Conservation (phyloP, 768 basidiomycete species). For the Suillus occidentalis region DNA sequence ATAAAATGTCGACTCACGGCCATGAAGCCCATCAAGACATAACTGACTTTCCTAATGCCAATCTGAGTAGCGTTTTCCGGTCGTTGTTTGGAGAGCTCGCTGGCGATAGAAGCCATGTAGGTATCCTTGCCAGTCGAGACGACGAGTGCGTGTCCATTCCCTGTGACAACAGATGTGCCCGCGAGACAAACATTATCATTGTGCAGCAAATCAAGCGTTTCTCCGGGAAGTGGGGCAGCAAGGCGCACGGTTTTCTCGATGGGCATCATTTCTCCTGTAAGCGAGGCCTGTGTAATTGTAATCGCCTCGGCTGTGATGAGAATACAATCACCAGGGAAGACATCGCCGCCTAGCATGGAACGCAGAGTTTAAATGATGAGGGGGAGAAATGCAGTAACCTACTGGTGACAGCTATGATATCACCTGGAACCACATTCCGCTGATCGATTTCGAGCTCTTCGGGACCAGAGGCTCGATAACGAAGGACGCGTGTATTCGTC, state of each 20-base stretch:
- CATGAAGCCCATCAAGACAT: conserved; percentile 33
- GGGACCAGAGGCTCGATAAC: conserved; percentile 18
- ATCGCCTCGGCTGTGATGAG: conserved; percentile 35
- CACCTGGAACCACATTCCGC: conserved; percentile 33
- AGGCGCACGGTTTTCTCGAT: conserved; percentile 29
- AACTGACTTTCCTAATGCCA: conserved; percentile 35
- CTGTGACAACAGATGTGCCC: conserved; percentile 35
- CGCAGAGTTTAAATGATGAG: not conserved
- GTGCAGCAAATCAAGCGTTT: conserved; percentile 30
- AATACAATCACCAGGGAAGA: conserved; percentile 37
- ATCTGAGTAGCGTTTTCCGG: conserved; percentile 35
- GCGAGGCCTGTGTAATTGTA: conserved; percentile 35
- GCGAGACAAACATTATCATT: conserved; percentile 34
- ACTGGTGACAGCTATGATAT: conserved; percentile 33
- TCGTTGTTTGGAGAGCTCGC: conserved; percentile 31
- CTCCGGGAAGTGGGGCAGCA: conserved; percentile 15
- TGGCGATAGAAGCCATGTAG: conserved; percentile 36
- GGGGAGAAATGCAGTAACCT: not conserved
- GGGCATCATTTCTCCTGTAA: conserved; percentile 37
- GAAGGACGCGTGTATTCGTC: conserved; percentile 33
- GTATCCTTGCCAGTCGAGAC: conserved; percentile 33
- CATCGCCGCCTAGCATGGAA: conserved; percentile 30
- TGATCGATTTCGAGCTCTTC: conserved; percentile 32
- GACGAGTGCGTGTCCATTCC: conserved; percentile 32
- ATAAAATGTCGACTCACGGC: conserved; percentile 16